These are phyloP conservation scores for Nematodospora anomalae DNA, from an alignment of 1,139 yeast species.

Conservation along the genomic window DNA sequence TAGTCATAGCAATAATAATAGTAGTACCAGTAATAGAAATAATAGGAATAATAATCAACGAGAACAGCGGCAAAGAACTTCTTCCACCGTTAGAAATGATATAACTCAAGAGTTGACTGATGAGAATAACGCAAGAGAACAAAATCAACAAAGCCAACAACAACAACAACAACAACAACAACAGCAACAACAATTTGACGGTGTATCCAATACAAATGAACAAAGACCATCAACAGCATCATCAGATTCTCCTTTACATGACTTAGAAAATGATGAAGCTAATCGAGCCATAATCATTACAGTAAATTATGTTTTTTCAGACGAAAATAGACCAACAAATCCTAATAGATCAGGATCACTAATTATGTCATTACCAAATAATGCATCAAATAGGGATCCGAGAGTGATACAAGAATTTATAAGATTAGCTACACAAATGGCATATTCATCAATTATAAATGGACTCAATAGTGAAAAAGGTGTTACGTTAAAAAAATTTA, in stretches of 20 bases:
- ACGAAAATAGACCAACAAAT: conserved; percentile 39
- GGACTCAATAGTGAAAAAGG: conserved; percentile 47
- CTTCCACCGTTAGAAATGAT: conserved; percentile 3
- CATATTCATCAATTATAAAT: conserved; percentile 58
- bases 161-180: conserved; percentile 3
- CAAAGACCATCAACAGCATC: background rate
- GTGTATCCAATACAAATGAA: conserved; percentile 1
- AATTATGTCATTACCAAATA: conserved; percentile 63
- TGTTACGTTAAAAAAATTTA: conserved; percentile 52
- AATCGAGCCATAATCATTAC: conserved; percentile 40
- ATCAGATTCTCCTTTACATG: background rate
- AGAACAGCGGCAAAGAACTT: background rate
- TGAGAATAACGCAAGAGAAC: conserved; percentile 1
- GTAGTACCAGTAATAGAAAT: too few relatives aligned
- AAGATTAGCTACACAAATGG: conserved; percentile 68
- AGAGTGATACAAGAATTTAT: conserved; percentile 56
- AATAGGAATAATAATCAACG: too few relatives aligned
- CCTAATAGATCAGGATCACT: conserved; percentile 55
- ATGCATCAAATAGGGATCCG: conserved; percentile 55
- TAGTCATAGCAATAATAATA: conserved; percentile 2
- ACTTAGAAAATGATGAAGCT: conserved; percentile 7
- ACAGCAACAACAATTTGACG: conserved; percentile 1
- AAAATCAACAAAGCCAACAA: background rate
- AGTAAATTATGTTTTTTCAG: conserved; percentile 47
- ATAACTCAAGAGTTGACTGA: conserved; percentile 1